phyloP scores from a whole-genome alignment of 2,329 filamentous ascomycete species.

The Colletotrichum neosansevieriae region DNA sequence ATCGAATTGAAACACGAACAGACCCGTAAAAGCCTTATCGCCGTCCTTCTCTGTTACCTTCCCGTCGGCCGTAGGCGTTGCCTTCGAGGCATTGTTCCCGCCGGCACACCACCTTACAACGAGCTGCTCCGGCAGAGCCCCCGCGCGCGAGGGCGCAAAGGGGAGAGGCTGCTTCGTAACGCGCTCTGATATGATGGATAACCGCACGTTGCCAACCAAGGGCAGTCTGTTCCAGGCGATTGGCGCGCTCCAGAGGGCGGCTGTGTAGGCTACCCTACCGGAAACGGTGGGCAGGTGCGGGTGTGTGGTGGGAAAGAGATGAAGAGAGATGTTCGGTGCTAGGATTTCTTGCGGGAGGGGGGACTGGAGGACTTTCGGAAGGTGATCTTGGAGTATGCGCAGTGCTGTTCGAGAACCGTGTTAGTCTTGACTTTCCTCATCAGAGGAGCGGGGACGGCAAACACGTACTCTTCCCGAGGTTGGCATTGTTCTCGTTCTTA shows the following conservation, averaged over 20 bases:
- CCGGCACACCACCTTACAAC: constrained; percentile 89
- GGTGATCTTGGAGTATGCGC: constrained; percentile 72
- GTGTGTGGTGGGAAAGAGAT: constrained; percentile 81
- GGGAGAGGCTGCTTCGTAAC: constrained; percentile 75
- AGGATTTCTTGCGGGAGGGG: constrained; percentile 81
- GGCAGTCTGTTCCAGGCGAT: constrained; percentile 96
- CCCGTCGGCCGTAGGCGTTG: constrained; percentile 59
- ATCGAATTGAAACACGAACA: constrained; percentile 98
- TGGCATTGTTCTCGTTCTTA: constrained; percentile 69
- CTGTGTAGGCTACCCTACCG: constrained; percentile 86
- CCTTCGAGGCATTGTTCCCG: constrained; percentile 51
- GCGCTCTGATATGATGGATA: constrained; percentile 90
- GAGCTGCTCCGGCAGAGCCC: constrained; percentile 79
- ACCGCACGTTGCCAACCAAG: constrained; percentile 87
- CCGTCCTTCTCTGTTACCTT: constrained; percentile 57
- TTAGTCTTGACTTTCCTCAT: constrained; percentile 15
- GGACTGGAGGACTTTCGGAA: constrained; percentile 75
- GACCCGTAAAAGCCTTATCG: constrained; percentile 84
- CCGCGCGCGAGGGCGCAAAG: constrained; percentile 61
- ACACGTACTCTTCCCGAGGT: constrained; percentile 71
- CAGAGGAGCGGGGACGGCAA: not conserved
- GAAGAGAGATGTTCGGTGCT: constrained; percentile 77
- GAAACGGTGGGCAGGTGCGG: constrained; percentile 93
- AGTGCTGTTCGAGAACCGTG: constrained; percentile 60
- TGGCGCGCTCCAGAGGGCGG: constrained; percentile 94